Conservation (phyloP, 2,329 filamentous ascomycete genomes). For the Seiridium unicorne region DNA sequence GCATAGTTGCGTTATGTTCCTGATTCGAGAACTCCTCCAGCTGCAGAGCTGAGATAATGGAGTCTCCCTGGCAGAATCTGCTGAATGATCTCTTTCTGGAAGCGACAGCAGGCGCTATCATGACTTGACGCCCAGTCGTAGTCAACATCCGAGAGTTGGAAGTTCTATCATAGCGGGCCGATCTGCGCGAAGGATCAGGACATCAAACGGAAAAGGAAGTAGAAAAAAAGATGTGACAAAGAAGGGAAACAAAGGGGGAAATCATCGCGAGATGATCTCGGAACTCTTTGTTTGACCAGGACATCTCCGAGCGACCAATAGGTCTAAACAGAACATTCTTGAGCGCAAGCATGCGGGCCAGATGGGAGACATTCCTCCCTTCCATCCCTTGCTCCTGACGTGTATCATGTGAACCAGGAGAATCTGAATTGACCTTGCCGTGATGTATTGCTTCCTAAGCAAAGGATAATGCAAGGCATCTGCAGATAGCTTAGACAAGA, state of each 20-base stretch:
- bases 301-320: not conserved
- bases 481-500: too few species aligned
- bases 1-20: too few species aligned
- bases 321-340: not conserved
- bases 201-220: not conserved
- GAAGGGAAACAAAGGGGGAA: not conserved
- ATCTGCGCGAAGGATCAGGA: not conserved
- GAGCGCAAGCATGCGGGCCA: not conserved
- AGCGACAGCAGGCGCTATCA: constrained; percentile 5
- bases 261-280: not conserved
- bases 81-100: constrained; percentile 5
- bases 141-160: not conserved
- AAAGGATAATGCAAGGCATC: too few species aligned
- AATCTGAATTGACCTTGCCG: too few species aligned
- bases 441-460: too few species aligned
- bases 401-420: too few species aligned
- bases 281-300: not conserved
- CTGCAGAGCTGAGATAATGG: not conserved
- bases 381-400: not conserved
- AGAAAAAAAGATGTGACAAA: not conserved
- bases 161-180: not conserved
- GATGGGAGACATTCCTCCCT: constrained; percentile 1
- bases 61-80: not conserved
- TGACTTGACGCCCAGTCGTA: not conserved
- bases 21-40: too few species aligned